Evolutionary conservation across 352 stramenopile species (phyloP).

Genomic region (Globisporangium heterothallicum): DNA sequence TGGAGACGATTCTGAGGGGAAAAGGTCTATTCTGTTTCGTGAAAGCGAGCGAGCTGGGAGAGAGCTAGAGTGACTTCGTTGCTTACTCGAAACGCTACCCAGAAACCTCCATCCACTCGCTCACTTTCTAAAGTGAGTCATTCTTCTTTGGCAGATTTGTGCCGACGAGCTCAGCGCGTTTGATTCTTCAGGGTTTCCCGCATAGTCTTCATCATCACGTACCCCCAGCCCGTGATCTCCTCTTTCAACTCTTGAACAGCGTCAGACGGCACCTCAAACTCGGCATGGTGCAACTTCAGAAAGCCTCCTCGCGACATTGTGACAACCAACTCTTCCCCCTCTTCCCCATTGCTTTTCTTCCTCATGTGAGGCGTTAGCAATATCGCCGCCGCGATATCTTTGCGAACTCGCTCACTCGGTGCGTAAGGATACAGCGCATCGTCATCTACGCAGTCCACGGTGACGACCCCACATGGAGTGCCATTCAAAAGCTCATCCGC

Average conservation of each 20-base stretch:
- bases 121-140: too few species aligned
- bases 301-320: constrained; percentile 20
- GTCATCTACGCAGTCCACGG: constrained; percentile 22
- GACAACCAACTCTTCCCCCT: constrained; percentile 21
- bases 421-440: constrained; percentile 35
- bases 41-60: too few species aligned
- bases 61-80: too few species aligned
- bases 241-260: constrained; percentile 16
- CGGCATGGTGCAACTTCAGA: constrained; percentile 18
- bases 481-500: constrained; percentile 2
- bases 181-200: constrained; percentile 11
- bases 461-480: constrained; percentile 14
- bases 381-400: constrained; percentile 20
- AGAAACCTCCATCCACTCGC: too few species aligned
- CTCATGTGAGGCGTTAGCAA: constrained; percentile 13
- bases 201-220: constrained; percentile 28
- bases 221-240: constrained; percentile 19
- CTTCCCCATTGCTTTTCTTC: constrained; percentile 1
- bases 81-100: too few species aligned
- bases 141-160: too few species aligned
- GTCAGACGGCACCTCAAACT: constrained; percentile 15
- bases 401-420: constrained; percentile 16
- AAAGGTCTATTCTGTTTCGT: too few species aligned
- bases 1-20: too few species aligned
- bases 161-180: too few species aligned